phyloP scores from a whole-genome alignment of 1,284 basidiomycete species.

The Malassezia sp. region DNA sequence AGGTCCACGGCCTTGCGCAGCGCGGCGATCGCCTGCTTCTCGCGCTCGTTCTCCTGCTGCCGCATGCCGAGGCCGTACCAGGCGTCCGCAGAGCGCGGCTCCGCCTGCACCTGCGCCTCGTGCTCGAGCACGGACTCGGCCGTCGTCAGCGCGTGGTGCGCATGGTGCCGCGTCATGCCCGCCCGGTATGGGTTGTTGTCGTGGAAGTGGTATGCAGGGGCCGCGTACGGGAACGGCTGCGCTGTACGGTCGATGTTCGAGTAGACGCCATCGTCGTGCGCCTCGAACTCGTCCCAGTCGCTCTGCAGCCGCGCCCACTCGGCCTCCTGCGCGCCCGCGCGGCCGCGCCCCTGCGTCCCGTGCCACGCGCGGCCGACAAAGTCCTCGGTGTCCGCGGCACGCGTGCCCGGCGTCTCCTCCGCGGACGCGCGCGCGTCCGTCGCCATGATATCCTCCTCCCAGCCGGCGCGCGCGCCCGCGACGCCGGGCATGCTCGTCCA shows the following conservation, averaged over 20 bases:
- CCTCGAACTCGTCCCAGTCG: slow-evolving; percentile 60
- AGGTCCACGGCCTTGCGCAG: slow-evolving; percentile 69
- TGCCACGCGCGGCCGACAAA: slow-evolving; percentile 21
- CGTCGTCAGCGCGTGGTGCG: slow-evolving; percentile 5
- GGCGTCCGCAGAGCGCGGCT: slow-evolving; percentile 60
- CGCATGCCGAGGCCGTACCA: slow-evolving; percentile 92
- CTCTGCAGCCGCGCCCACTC: slow-evolving; percentile 62
- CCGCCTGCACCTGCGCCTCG: slow-evolving; percentile 74
- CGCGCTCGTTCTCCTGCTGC: slow-evolving; percentile 96
- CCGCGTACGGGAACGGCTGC: slow-evolving; percentile 22
- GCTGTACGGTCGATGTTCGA: neutral
- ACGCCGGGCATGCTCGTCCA: slow-evolving; percentile 30
- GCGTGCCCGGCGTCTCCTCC: slow-evolving; percentile 16
- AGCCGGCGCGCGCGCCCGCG: slow-evolving; percentile 19
- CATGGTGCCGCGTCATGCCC: slow-evolving; percentile 23
- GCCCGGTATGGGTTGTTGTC: slow-evolving; percentile 37
- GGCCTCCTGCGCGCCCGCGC: slow-evolving; percentile 31
- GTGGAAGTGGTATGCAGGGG: slow-evolving; percentile 36
- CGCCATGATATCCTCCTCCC: slow-evolving; percentile 27
- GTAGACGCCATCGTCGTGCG: slow-evolving; percentile 21
- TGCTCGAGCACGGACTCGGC: slow-evolving; percentile 56
- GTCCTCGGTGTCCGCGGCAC: slow-evolving; percentile 43
- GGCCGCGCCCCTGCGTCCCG: slow-evolving; percentile 31
- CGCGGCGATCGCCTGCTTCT: slow-evolving; percentile 77
- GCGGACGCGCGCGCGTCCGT: slow-evolving; percentile 3